Conservation (phyloP, 805 yeast genomes). For the Sugiyamaella qingdaonensis region DNA sequence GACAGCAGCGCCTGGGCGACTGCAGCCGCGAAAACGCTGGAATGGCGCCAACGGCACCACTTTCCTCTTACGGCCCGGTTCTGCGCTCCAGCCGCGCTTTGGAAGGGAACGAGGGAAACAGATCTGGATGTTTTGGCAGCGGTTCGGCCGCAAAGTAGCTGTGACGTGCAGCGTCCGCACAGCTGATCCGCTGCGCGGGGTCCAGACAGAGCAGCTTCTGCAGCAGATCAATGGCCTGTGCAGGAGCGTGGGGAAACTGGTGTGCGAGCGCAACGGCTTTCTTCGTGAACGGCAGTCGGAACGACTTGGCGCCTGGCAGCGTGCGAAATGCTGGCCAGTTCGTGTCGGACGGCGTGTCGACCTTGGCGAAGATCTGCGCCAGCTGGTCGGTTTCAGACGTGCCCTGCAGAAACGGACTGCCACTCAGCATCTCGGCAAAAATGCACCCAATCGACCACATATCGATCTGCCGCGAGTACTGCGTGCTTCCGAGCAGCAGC, state of each 20-base stretch:
- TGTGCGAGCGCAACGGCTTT: conserved; percentile 41
- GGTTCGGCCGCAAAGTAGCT: conserved; percentile 42
- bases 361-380: conserved; percentile 40
- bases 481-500: conserved; percentile 42
- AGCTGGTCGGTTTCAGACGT: conserved; percentile 43
- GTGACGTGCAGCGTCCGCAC: conserved; percentile 44
- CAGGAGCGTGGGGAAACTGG: conserved; percentile 18
- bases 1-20: background rate
- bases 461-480: conserved; percentile 37
- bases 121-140: conserved; percentile 31
- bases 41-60: no score
- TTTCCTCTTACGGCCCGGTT: background rate
- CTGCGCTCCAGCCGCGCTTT: conserved; percentile 9
- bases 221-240: conserved; percentile 33
- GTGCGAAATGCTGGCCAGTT: conserved; percentile 45
- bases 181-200: conserved; percentile 42
- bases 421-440: conserved; percentile 46
- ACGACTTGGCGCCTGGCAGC: conserved; percentile 84
- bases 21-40: background rate
- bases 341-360: conserved; percentile 56
- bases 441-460: conserved; percentile 61
- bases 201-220: conserved; percentile 39
- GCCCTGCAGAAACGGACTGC: conserved; percentile 40
- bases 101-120: conserved; percentile 29
- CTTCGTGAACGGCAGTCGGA: conserved; percentile 65